Conservation (phyloP, 108 stramenopile genomes). For the Skeletonema grethae region DNA sequence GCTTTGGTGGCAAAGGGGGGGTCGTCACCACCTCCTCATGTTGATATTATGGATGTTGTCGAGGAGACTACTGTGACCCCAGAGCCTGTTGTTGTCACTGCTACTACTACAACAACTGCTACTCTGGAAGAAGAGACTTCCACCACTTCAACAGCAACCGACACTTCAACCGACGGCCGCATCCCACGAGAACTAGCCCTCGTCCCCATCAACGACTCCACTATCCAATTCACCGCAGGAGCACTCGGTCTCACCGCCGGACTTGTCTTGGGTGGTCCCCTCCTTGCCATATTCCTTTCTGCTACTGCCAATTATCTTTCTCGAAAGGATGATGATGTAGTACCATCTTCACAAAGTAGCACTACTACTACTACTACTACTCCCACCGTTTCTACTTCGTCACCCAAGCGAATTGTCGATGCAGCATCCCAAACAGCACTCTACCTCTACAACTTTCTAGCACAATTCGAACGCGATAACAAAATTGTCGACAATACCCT, state of each 20-base stretch:
- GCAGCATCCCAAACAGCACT: conserved; percentile 25
- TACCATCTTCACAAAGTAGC: too few relatives aligned
- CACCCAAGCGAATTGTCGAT: conserved; percentile 29
- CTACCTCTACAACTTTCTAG: conserved; percentile 26
- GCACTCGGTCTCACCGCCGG: conserved; percentile 27
- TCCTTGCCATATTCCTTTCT: conserved; percentile 62
- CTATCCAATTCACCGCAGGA: conserved; percentile 47
- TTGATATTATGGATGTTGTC: too few relatives aligned
- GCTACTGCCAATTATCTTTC: conserved; percentile 58
- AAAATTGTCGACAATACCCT: conserved; percentile 27
- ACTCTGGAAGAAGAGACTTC: too few relatives aligned
- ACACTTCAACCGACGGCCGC: too few relatives aligned
- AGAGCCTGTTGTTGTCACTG: not conserved
- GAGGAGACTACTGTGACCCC: not conserved
- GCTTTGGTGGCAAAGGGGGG: not conserved
- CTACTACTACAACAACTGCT: not conserved
- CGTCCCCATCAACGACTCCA: conserved; percentile 43
- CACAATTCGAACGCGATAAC: conserved; percentile 34
- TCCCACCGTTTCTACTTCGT: not conserved
- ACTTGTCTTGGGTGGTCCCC: conserved; percentile 64
- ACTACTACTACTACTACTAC: too few relatives aligned
- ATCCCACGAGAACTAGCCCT: conserved; percentile 39
- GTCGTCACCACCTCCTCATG: too few relatives aligned
- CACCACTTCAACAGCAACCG: too few relatives aligned
- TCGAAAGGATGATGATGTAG: conserved; percentile 26